Evolutionary conservation across 2,329 filamentous ascomycete species (phyloP).

Genomic region (Pyrenochaeta sp.): DNA sequence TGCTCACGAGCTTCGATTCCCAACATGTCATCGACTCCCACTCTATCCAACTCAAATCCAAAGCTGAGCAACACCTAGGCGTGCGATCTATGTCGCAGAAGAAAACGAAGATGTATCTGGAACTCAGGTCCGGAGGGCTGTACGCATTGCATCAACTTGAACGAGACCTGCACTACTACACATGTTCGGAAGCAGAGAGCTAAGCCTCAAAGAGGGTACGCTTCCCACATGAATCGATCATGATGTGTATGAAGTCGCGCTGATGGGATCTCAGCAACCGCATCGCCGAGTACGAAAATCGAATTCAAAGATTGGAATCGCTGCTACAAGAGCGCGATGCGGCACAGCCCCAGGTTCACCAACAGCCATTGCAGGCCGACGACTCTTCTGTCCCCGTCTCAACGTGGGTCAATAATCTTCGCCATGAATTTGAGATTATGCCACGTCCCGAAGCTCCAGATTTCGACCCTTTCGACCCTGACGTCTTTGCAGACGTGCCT

Average conservation of each 20-base stretch:
- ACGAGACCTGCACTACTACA: slow-evolving; percentile 34
- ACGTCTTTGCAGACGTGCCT: slow-evolving; percentile 3
- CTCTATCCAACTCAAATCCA: neutral
- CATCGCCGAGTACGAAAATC: slow-evolving; percentile 34
- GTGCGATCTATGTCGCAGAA: slow-evolving; percentile 37
- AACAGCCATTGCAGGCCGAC: slow-evolving; percentile 24
- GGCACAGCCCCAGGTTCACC: slow-evolving; percentile 26
- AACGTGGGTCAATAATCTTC: slow-evolving; percentile 28
- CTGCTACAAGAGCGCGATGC: slow-evolving; percentile 32
- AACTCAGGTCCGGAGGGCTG: slow-evolving; percentile 25
- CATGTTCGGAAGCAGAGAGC: slow-evolving; percentile 34
- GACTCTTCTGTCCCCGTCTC: slow-evolving; percentile 22
- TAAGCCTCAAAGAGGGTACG: slow-evolving; percentile 34
- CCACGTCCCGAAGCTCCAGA: slow-evolving; percentile 16
- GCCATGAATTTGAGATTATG: slow-evolving; percentile 26
- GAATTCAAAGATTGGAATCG: slow-evolving; percentile 32
- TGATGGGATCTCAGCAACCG: slow-evolving; percentile 18
- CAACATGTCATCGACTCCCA: neutral
- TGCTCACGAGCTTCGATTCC: neutral
- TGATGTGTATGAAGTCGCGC: neutral
- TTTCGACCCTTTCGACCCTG: slow-evolving; percentile 19
- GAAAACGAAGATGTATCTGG: slow-evolving; percentile 37
- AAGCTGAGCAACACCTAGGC: slow-evolving; percentile 15
- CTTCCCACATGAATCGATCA: neutral
- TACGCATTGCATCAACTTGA: slow-evolving; percentile 28